A percentile compares a stretch with the other conserved stretches of the same genome.
Conservation (phyloP, 257 asterid genomes). For the Gynochthodes officinalis region DNA sequence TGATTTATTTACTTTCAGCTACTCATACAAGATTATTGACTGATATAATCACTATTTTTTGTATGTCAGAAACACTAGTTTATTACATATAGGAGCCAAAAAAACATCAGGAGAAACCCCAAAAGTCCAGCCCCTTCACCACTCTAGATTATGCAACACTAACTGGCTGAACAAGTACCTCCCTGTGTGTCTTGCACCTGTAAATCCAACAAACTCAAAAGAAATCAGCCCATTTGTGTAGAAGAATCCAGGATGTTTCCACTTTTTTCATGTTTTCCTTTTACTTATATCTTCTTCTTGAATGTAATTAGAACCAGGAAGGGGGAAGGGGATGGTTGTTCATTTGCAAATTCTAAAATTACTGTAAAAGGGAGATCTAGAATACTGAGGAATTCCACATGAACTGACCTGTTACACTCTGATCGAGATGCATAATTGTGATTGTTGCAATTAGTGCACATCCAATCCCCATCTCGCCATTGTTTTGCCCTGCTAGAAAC, state of each 20-base stretch:
- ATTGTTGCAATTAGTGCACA: slow-evolving; percentile 86
- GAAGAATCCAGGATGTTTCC: background rate
- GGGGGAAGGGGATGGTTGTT: background rate
- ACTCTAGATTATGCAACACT: slow-evolving; percentile 21
- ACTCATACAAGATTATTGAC: background rate
- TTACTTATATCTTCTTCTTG: too few species aligned
- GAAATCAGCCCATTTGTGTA: background rate
- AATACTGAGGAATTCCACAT: background rate
- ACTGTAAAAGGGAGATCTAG: background rate
- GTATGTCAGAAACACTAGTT: background rate
- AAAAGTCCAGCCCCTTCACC: background rate
- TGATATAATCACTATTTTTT: background rate
- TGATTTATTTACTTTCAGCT: background rate
- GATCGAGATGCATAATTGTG: slow-evolving; percentile 90
- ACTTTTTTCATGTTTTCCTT: background rate
- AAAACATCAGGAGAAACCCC: too few species aligned
- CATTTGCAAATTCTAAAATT: background rate
- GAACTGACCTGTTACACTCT: slow-evolving; percentile 73
- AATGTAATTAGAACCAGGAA: background rate
- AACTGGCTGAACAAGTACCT: slow-evolving; percentile 25
- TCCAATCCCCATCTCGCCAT: slow-evolving; percentile 98
- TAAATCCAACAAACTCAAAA: slow-evolving; percentile 9
- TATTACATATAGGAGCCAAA: background rate
- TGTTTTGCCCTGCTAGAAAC: slow-evolving; percentile 67
- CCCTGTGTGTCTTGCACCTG: slow-evolving; percentile 42